Base-by-base conservation (phyloP, 352 stramenopile species). In the Peronosclerospora sorghi region DNA sequence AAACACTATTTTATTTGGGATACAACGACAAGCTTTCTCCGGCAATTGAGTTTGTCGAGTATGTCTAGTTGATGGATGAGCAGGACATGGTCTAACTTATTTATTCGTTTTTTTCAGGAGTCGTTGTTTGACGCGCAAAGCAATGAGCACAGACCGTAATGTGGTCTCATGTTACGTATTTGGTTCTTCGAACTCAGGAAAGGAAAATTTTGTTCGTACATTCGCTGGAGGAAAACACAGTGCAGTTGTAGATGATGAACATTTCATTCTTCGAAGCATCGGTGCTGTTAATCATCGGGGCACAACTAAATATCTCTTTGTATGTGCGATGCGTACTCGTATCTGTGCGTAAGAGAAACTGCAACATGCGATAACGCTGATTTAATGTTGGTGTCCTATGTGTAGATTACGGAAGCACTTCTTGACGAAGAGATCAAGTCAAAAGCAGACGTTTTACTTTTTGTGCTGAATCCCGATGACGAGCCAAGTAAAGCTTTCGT, bases 1-100 rank as follows among this genome's bases (percentile, higher is more conserved):
- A 86, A 51, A 78, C 73, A 15, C 49, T 92, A 4, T 92, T 86
- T 51, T 89, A 84, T 45, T 43, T 92, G 32, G 79, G 79, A n/a
- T 88, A 82, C 46, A 76, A 87, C 48, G 69, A 85, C 52, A 85
- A 86, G 37, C 38, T 74, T 24, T 65, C 57, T 13, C 67, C 70
- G 0, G 79, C 74, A 8, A 39, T 92, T 17, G 68, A 89, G 32
- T 68, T 86, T 36, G 66, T 73, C 23, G 78, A 76, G 66, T 78
- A 58, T 28, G 63, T 73, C 3, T 13, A 14, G 1, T 1, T 18
- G 30, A 2, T 26, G 21, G 21, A 26, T 37, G 18, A 14, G 19
- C 18, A 10, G 20, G 21, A 40, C n/a, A 17, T 48, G 8, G 4
- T 23, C 17, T 48, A 34, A 39, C 32, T 18, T 20, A 17, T 34